Conservation (phyloP, 352 stramenopile species). For the Phytophthora colocasiae region DNA sequence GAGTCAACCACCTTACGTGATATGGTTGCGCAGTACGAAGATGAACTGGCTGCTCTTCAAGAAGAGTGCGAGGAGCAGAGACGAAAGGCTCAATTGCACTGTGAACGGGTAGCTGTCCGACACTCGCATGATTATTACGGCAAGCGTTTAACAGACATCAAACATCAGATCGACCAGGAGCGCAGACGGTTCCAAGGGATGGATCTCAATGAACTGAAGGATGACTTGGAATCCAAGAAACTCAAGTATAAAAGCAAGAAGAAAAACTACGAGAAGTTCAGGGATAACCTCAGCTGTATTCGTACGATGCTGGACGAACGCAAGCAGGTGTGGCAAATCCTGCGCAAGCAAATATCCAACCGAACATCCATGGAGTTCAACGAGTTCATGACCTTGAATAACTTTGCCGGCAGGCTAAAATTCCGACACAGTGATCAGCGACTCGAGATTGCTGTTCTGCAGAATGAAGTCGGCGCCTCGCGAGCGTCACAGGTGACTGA, state of each 20-base stretch:
- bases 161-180: slow-evolving; percentile 79
- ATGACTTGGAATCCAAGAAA: slow-evolving; percentile 79
- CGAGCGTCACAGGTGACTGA: slow-evolving; percentile 92
- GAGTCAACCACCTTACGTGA: slow-evolving; percentile 53
- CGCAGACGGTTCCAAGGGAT: slow-evolving; percentile 82
- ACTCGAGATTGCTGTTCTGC: slow-evolving; percentile 82
- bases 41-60: slow-evolving; percentile 53
- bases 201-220: slow-evolving; percentile 75
- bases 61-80: slow-evolving; percentile 69
- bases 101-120: slow-evolving; percentile 68
- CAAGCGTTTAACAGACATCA: slow-evolving; percentile 81
- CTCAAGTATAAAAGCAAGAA: slow-evolving; percentile 79
- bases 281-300: slow-evolving; percentile 67
- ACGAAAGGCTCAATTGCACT: slow-evolving; percentile 67
- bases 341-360: slow-evolving; percentile 82
- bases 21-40: slow-evolving; percentile 59
- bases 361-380: slow-evolving; percentile 87
- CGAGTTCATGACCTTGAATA: slow-evolving; percentile 85
- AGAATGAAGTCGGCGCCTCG: slow-evolving; percentile 78
- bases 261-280: slow-evolving; percentile 64
- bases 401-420: slow-evolving; percentile 86
- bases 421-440: slow-evolving; percentile 81
- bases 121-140: slow-evolving; percentile 83
- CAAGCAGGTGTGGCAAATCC: slow-evolving; percentile 74
- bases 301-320: slow-evolving; percentile 80